Evolutionary conservation across 345 rosid genomes (phyloP).

Genomic region (Reutealis trisperma): DNA sequence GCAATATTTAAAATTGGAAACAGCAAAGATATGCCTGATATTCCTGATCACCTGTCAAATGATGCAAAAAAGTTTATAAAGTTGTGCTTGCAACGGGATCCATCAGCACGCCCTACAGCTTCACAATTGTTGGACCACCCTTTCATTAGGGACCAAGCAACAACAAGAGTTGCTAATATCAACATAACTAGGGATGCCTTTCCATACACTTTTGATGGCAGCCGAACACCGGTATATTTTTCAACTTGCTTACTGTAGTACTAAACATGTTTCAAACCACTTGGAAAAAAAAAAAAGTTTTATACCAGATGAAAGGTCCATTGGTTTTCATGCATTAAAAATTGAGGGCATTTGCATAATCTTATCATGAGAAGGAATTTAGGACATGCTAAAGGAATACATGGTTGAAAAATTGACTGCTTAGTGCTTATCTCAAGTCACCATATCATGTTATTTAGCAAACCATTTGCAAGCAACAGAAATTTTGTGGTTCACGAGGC

Average conservation of each 20-base stretch:
- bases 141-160: conserved; percentile 63
- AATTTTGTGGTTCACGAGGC: background rate
- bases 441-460: background rate
- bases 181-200: conserved; percentile 56
- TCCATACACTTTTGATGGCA: conserved; percentile 64
- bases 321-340: background rate
- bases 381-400: background rate
- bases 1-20: conserved; percentile 97
- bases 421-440: background rate
- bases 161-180: conserved; percentile 49
- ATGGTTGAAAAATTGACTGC: background rate
- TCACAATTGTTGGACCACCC: conserved; percentile 72
- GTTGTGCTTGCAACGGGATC: conserved; percentile 87
- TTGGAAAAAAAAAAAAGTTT: no score
- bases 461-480: background rate
- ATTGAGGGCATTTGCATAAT: background rate
- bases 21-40: conserved; percentile 89
- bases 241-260: background rate
- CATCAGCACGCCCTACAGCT: conserved; percentile 82
- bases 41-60: conserved; percentile 85
- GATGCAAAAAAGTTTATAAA: conserved; percentile 77
- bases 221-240: conserved; percentile 60
- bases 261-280: background rate
- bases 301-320: background rate
- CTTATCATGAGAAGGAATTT: background rate